Conservation (phyloP, 192 early-diverging fungal species). For the Phlyctochytrium bullatum region DNA sequence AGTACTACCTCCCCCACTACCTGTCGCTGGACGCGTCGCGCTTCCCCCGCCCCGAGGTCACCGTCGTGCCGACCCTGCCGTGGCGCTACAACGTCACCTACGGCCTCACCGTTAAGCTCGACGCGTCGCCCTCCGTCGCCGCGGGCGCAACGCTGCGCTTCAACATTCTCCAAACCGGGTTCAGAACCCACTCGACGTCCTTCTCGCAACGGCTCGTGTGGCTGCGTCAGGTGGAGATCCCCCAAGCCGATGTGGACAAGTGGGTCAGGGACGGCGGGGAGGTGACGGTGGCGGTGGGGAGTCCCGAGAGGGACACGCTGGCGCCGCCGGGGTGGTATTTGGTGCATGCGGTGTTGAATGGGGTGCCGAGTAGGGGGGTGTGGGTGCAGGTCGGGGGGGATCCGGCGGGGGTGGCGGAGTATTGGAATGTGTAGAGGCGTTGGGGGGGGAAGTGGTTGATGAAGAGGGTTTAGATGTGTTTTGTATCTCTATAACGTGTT, state of each 20-base stretch:
- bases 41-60: background rate
- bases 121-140: background rate
- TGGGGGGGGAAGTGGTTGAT: background rate
- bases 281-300: background rate
- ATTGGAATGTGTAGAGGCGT: conserved; percentile 1
- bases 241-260: background rate
- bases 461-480: too few relatives aligned
- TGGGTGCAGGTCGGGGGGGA: conserved; percentile 28
- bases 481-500: too few relatives aligned
- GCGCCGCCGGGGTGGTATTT: conserved; percentile 25
- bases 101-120: background rate
- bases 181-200: conserved; percentile 24
- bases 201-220: conserved; percentile 19
- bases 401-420: conserved; percentile 8
- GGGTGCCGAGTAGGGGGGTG: conserved; percentile 16
- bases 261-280: background rate
- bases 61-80: background rate
- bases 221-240: too few relatives aligned
- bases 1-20: conserved; percentile 26
- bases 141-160: conserved; percentile 4
- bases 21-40: conserved; percentile 7
- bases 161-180: conserved; percentile 12
- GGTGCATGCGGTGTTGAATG: conserved; percentile 24
- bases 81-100: background rate
- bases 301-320: conserved; percentile 7